Base-by-base conservation (phyloP, 805 yeast genomes). In the Priceomyces medius region DNA sequence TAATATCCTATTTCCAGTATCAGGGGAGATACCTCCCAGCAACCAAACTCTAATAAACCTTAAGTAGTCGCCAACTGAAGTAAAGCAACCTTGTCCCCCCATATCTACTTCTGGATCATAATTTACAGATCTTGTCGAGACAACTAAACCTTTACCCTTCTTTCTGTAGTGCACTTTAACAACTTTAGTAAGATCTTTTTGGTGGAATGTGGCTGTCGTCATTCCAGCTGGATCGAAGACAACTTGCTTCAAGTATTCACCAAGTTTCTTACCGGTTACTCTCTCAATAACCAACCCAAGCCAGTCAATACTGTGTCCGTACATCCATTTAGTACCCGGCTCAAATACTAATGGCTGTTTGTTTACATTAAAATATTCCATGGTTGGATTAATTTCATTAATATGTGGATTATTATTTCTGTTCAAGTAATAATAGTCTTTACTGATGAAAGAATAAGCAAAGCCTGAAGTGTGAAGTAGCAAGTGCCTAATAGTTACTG, bases 11-110 rank as follows among this genome's bases (percentile, higher is more conserved):
- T n/a, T 43, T 1, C 64, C 62, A 14, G 71, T 54, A 43, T 68
- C 73, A 3, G 71, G 70, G 32, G 72, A 63, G 10, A 44, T 38
- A 0, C 75, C 75, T 27, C 53, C 53, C 43, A 69, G 70, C 24
- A 69, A 54, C 71, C 72, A 67, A 9, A 66, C 47, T 31, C 74
- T 56, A 19, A 70, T 49, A 35, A 68, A 67, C 40, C 59, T 65
- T 43, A 70, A 53, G 41, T 61, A 70, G 48, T 69, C 75, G 2
- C 51, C 58, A 1, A 63, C 64, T 2, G 62, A 60, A 1, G 71
- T 68, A 40, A 59, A 64, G 38, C 66, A 56, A 2, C 75, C 75
- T 40, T 63, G 71, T n/a, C 75, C 75, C 6, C 74, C 75, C 66
- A 68, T 61, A 44, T 69, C 73, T 7, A 66, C 38, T 29, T 26